Percentiles rank a stretch among this genome's conserved stretches.
Evolutionary conservation across 2,329 filamentous ascomycete genomes (phyloP).

Genomic region (Fusarium concolor): DNA sequence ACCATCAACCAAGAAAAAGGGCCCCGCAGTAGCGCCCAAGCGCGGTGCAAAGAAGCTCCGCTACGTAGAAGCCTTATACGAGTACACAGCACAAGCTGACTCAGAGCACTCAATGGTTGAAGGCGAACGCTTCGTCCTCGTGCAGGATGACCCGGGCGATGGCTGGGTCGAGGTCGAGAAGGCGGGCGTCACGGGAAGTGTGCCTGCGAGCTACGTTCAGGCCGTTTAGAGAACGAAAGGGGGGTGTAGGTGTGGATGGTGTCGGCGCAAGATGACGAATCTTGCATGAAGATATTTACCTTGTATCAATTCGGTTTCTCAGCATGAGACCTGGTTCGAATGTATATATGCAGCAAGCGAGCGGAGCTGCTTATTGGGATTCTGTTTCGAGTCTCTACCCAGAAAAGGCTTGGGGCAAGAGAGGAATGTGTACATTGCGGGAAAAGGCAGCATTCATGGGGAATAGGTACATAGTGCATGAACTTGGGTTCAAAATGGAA

Average conservation of each 20-base stretch:
- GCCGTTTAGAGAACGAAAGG: slow-evolving; percentile 64
- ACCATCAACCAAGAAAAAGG: slow-evolving; percentile 78
- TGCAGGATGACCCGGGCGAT: slow-evolving; percentile 89
- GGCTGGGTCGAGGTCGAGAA: slow-evolving; percentile 98
- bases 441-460: slow-evolving; percentile 21
- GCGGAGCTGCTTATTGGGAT: slow-evolving; percentile 16
- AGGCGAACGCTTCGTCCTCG: slow-evolving; percentile 90
- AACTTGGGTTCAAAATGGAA: slow-evolving; percentile 4
- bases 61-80: slow-evolving; percentile 93
- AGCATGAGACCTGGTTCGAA: background rate
- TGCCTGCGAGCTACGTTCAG: slow-evolving; percentile 93
- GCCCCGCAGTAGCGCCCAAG: slow-evolving; percentile 89
- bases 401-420: slow-evolving; percentile 11
- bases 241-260: slow-evolving; percentile 25
- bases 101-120: slow-evolving; percentile 90
- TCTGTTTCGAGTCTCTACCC: background rate
- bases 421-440: slow-evolving; percentile 27
- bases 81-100: slow-evolving; percentile 87
- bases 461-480: slow-evolving; percentile 22
- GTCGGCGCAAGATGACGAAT: background rate
- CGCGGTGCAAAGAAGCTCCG: slow-evolving; percentile 93
- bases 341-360: slow-evolving; percentile 33
- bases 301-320: background rate
- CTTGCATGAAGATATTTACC: background rate
- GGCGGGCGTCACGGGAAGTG: slow-evolving; percentile 85